These are phyloP conservation scores for Omphalea diandra DNA, from an alignment of 441 rosid genomes.

Conservation along the genomic window DNA sequence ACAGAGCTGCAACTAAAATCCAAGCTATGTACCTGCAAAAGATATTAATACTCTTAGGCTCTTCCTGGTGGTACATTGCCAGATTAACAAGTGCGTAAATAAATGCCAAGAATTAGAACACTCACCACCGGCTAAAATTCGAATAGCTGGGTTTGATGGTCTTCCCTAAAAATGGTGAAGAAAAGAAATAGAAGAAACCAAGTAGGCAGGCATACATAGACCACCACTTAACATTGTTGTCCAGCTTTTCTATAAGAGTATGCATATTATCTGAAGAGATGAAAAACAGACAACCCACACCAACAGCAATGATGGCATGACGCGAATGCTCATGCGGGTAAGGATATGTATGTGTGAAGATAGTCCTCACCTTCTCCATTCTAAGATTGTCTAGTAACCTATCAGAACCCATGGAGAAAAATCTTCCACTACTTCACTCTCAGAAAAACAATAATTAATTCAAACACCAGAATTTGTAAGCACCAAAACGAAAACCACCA, in stretches of 20 bases:
- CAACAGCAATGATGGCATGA: slow-evolving; percentile 94
- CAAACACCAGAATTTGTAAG: slow-evolving; percentile 25
- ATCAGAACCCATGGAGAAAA: slow-evolving; percentile 52
- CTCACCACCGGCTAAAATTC: slow-evolving; percentile 95
- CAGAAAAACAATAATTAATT: slow-evolving; percentile 16
- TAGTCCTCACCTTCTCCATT: slow-evolving; percentile 95
- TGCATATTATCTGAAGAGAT: slow-evolving; percentile 97
- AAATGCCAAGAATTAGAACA: slow-evolving; percentile 7
- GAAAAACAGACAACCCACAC: slow-evolving; percentile 88
- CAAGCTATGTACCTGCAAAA: slow-evolving; percentile 88
- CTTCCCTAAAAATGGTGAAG: slow-evolving; percentile 94
- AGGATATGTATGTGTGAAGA: slow-evolving; percentile 77
- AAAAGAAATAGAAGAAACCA: slow-evolving; percentile 98
- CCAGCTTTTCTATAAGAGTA: slow-evolving; percentile 85
- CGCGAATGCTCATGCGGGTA: slow-evolving; percentile 99
- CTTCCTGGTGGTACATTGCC: not conserved
- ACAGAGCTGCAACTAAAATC: slow-evolving; percentile 97
- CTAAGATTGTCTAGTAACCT: slow-evolving; percentile 56
- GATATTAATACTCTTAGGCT: not conserved
- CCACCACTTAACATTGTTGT: slow-evolving; percentile 95
- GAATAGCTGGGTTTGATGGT: slow-evolving; percentile 91
- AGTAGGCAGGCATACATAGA: slow-evolving; percentile 96
- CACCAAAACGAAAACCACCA: slow-evolving; percentile 28
- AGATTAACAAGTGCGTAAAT: not conserved
- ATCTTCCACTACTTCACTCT: slow-evolving; percentile 15